Evolutionary conservation across 2,329 filamentous ascomycete genomes (phyloP).

Genomic region (Ascochyta viciae-villosae): DNA sequence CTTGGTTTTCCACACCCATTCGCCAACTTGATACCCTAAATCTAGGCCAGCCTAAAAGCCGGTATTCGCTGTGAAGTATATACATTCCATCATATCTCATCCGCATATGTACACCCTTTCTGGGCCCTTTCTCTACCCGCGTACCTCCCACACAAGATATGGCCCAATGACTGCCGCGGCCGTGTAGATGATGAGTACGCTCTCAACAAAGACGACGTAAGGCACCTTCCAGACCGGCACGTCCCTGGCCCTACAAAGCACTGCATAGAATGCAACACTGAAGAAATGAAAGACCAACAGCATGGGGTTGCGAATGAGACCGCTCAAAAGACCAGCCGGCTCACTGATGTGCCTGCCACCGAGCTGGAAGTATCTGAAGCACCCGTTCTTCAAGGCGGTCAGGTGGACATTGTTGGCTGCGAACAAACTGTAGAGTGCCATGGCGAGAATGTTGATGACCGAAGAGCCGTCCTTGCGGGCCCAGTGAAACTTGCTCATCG

Average conservation of each 20-base stretch:
- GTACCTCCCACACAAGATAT: slow-evolving; percentile 75
- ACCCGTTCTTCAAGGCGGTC: slow-evolving; percentile 82
- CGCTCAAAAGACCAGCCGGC: slow-evolving; percentile 81
- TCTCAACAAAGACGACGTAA: slow-evolving; percentile 67
- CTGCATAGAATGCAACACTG: slow-evolving; percentile 84
- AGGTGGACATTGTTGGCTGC: slow-evolving; percentile 73
- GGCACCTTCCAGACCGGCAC: slow-evolving; percentile 53
- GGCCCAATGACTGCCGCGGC: slow-evolving; percentile 84
- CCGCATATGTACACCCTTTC: not conserved
- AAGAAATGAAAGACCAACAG: slow-evolving; percentile 94
- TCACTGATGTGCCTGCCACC: slow-evolving; percentile 76
- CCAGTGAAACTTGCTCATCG: slow-evolving; percentile 85
- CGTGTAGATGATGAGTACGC: slow-evolving; percentile 76
- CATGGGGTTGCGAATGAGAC: slow-evolving; percentile 77
- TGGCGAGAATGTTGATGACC: slow-evolving; percentile 97
- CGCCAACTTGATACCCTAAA: not conserved
- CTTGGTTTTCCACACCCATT: not conserved
- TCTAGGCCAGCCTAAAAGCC: slow-evolving; percentile 4
- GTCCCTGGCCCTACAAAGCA: slow-evolving; percentile 70
- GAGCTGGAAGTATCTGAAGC: slow-evolving; percentile 88
- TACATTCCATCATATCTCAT: slow-evolving; percentile 8
- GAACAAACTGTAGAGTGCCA: slow-evolving; percentile 90
- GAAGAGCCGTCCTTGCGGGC: slow-evolving; percentile 79
- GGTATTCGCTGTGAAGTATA: not conserved
- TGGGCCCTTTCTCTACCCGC: slow-evolving; percentile 26